These are phyloP conservation scores for Botryotinia narcissicola DNA, from an alignment of 2,329 filamentous ascomycete species.

Conservation along the genomic window DNA sequence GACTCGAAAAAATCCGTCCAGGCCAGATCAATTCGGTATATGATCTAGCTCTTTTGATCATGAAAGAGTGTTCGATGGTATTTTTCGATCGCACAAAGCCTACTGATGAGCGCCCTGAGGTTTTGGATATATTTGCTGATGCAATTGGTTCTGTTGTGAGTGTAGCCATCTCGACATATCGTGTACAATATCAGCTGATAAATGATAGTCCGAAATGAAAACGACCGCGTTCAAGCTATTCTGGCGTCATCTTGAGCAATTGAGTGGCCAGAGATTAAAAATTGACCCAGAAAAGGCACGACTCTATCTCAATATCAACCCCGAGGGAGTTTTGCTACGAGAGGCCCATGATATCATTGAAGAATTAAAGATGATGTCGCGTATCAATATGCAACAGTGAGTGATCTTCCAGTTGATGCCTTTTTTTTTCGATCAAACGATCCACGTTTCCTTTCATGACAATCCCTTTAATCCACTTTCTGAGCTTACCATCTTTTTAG, in stretches of 20 bases:
- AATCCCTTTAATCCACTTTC: neutral
- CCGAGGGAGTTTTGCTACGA: slow-evolving; percentile 42
- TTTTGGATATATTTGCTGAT: slow-evolving; percentile 45
- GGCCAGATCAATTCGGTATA: slow-evolving; percentile 41
- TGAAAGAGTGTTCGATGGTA: slow-evolving; percentile 42
- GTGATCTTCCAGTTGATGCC: neutral
- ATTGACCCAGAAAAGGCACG: slow-evolving; percentile 13
- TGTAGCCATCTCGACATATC: neutral
- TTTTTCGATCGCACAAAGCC: slow-evolving; percentile 43
- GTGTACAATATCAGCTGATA: neutral
- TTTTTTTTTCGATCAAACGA: no score
- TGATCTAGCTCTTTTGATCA: slow-evolving; percentile 42
- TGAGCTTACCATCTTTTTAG: neutral
- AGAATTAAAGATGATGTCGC: slow-evolving; percentile 47
- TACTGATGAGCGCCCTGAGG: slow-evolving; percentile 39
- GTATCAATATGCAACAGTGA: slow-evolving; percentile 38
- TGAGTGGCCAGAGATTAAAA: neutral
- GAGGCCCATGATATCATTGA: slow-evolving; percentile 48
- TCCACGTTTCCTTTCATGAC: no score
- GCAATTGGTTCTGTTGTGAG: slow-evolving; percentile 45
- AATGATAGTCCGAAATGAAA: slow-evolving; percentile 41
- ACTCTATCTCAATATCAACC: slow-evolving; percentile 42
- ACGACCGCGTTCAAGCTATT: slow-evolving; percentile 42
- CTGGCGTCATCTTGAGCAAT: slow-evolving; percentile 38
- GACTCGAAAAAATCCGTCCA: slow-evolving; percentile 32